Base-by-base conservation (phyloP, 208 protist genomes). In the Herpetomonas muscarum region DNA sequence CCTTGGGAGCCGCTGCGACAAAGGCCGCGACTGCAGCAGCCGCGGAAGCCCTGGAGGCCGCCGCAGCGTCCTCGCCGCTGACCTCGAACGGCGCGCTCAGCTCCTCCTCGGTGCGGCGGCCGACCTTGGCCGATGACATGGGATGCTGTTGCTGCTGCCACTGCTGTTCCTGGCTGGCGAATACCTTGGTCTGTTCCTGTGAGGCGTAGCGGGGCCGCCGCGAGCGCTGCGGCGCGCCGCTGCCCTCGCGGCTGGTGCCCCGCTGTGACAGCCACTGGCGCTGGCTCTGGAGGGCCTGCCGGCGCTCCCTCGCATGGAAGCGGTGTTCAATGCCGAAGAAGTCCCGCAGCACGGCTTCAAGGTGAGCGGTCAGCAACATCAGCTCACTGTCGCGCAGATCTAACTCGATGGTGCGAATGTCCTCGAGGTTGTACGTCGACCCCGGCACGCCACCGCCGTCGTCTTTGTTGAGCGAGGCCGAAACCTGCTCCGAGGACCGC, bases 311-410 rank as follows among this genome's bases (percentile, higher is more conserved):
- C 55, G 56, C 34, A 60, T 85, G 72, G 39, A 55, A 76, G 15
- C 63, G 67, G 58, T 92, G 82, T 67, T 92, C 79, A 21, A 92
- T 78, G 15, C 65, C 65, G 60, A 92, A 94, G 52, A 90, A 74
- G 48, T 94, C 83, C 30, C 69, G 48, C 5, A 94, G 70, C 1
- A 86, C 76, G 29, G 61, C 67, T 45, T 94, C 72, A n/a, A 94
- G 75, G 57, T 91, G 80, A n/a, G 54, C 57, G 13, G 69, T 76
- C 36, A 94, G 65, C 32, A 94, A 65, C 39, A 90, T 59, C 10
- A 94, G 62, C 31, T 91, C 76, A 3, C 65, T 66, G 22, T 80
- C 79, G 9, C 67, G 41, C 34, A 94, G 51, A 31, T 65, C 68
- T 26, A 76, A 57, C 7, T 51, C 49, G 22, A 94, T 55, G 13